phyloP scores from a whole-genome alignment of 306 rosid genomes.

The Medicago arabica region DNA sequence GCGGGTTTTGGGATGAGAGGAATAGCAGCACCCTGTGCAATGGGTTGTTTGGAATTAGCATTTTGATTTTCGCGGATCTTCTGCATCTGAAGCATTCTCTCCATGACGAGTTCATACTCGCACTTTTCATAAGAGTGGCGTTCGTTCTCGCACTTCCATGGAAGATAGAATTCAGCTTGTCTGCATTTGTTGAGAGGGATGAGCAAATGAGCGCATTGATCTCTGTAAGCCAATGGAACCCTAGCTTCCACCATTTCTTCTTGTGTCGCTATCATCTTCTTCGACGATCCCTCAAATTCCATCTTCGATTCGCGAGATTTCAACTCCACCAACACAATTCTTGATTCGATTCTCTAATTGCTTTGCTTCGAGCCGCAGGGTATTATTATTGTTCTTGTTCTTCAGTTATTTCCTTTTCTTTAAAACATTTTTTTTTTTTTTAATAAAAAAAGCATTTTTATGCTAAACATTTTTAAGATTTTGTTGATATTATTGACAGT shows the following conservation, averaged over 20 bases:
- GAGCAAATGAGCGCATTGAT: slow-evolving; percentile 89
- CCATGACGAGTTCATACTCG: slow-evolving; percentile 94
- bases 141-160: slow-evolving; percentile 89
- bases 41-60: slow-evolving; percentile 47
- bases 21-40: slow-evolving; percentile 43
- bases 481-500: no score
- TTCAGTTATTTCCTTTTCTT: no score
- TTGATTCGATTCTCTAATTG: background rate
- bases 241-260: slow-evolving; percentile 87
- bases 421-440: no score
- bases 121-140: slow-evolving; percentile 94
- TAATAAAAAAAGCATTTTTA: no score
- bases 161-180: slow-evolving; percentile 81
- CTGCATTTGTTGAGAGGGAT: slow-evolving; percentile 97
- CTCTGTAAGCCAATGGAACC: slow-evolving; percentile 85
- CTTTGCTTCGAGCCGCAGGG: background rate
- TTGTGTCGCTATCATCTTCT: slow-evolving; percentile 97
- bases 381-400: background rate
- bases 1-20: slow-evolving; percentile 84
- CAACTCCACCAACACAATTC: background rate
- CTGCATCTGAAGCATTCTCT: slow-evolving; percentile 94
- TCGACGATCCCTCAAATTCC: slow-evolving; percentile 71
- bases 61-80: slow-evolving; percentile 72
- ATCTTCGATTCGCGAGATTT: background rate
- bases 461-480: no score